Conservation (phyloP, 2,329 filamentous ascomycete species). For the Aureobasidium leucospermi region DNA sequence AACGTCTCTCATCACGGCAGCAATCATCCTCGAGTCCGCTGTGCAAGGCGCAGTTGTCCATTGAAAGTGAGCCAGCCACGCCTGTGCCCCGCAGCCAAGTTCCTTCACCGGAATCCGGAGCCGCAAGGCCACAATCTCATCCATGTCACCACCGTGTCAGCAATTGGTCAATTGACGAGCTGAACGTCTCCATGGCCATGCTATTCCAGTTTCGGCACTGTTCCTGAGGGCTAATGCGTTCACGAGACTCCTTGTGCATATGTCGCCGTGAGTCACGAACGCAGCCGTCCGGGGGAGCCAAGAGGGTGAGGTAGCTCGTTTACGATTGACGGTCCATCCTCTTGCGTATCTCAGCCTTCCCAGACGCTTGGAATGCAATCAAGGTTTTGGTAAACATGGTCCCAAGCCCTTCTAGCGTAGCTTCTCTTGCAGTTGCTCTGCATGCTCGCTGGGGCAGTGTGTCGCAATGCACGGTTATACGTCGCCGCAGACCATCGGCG, state of each 20-base stretch:
- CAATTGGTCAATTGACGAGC: constrained; percentile 11
- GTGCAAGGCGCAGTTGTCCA: constrained; percentile 9
- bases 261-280: constrained; percentile 4
- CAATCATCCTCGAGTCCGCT: constrained; percentile 4
- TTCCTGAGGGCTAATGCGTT: constrained; percentile 1
- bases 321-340: constrained; percentile 1
- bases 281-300: neutral
- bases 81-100: constrained; percentile 8
- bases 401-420: constrained; percentile 5
- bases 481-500: constrained; percentile 7
- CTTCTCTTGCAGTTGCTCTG: neutral
- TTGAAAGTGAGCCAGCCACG: constrained; percentile 7
- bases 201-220: neutral
- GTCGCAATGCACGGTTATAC: constrained; percentile 1
- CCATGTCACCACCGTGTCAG: neutral
- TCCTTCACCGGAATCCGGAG: neutral
- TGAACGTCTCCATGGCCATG: neutral
- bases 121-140: constrained; percentile 3
- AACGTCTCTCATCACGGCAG: neutral
- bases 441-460: neutral
- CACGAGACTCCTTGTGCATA: constrained; percentile 2
- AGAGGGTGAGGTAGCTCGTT: neutral
- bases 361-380: neutral
- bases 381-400: neutral
- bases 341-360: constrained; percentile 5